Base-by-base conservation (phyloP, 352 stramenopile species). In the Phytophthora kernoviae region DNA sequence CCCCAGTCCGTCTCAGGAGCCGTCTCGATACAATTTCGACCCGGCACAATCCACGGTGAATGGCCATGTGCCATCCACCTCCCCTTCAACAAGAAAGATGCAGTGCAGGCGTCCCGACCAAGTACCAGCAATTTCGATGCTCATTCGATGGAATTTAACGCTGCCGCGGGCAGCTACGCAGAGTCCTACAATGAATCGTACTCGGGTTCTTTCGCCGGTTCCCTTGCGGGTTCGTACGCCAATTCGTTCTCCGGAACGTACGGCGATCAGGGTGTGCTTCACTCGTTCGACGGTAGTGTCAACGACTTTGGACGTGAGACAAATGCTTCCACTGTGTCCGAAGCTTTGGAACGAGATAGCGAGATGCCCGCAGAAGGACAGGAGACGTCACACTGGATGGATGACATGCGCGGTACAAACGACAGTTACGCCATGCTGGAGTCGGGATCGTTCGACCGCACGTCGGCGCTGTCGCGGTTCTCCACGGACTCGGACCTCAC, bases 401-500 rank as follows among this genome's bases (percentile, higher is more conserved):
- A 87, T 54, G 75, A 86, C 17, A 90, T 90, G 78, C 83, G 83
- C n/a, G 83, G 81, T 63, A 93, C 83, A 0, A 84, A 84, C 59
- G 83, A 93, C 73, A 89, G 77, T 69, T 93, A 93, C 68, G 83
- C 81, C 8, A 93, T 93, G 83, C 70, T 93, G 54, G 81, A 91
- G 65, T 84, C 80, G 32, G 77, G 72, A n/a, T 84, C 81, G 27
- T 92, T 82, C 62, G 75, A 83, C 60, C 79, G 83, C 7, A 83
- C 74, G 43, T 93, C 83, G 37, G 79, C 79, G 42, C 76, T 93
- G 42, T 84, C 75, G 24, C 77, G 83, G 40, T 90, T 91, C 68
- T 93, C 83, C 10, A 88, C 73, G 30, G 83, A 93, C 46, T 93
- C 83, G 46, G 79, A 89, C 53, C 21, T 89, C 18, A 57, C 22